A percentile compares a stretch with the other conserved stretches of the same genome.
These are phyloP conservation scores for Anthracocystis setariae DNA, from an alignment of 1,284 basidiomycete genomes.

Conservation along the genomic window DNA sequence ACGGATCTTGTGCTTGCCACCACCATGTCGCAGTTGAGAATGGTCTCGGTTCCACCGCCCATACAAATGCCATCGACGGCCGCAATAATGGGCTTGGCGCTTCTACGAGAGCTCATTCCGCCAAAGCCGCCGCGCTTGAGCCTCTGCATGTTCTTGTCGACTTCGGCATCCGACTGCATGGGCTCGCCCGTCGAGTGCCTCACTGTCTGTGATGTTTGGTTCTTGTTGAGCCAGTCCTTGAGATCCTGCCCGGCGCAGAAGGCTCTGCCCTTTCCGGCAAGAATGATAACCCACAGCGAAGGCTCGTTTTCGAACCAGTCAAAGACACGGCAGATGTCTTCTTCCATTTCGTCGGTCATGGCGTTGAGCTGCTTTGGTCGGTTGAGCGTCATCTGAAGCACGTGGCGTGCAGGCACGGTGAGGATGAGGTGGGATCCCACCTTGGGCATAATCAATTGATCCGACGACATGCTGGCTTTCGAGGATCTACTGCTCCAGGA, in stretches of 20 bases:
- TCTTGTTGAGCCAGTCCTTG: slow-evolving; percentile 51
- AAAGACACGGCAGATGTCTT: slow-evolving; percentile 74
- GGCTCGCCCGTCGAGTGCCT: slow-evolving; percentile 29
- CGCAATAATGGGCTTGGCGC: slow-evolving; percentile 81
- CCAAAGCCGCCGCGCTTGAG: slow-evolving; percentile 76
- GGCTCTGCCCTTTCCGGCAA: slow-evolving; percentile 79
- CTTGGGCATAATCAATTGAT: slow-evolving; percentile 31
- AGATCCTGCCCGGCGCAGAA: slow-evolving; percentile 75
- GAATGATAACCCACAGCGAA: slow-evolving; percentile 78
- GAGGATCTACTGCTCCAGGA: no score
- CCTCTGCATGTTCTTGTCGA: slow-evolving; percentile 21
- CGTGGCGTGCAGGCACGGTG: slow-evolving; percentile 55
- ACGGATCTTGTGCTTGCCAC: slow-evolving; percentile 78
- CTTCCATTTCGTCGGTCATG: slow-evolving; percentile 72
- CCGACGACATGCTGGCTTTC: slow-evolving; percentile 20
- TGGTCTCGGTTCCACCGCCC: slow-evolving; percentile 82
- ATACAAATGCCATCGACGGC: slow-evolving; percentile 82
- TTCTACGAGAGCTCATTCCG: slow-evolving; percentile 75
- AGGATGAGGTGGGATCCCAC: slow-evolving; percentile 58
- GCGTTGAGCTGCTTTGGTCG: slow-evolving; percentile 79
- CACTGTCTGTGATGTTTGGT: slow-evolving; percentile 22
- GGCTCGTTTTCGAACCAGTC: slow-evolving; percentile 82
- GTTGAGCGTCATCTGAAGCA: slow-evolving; percentile 79
- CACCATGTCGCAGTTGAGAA: slow-evolving; percentile 84
- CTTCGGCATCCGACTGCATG: slow-evolving; percentile 40